phyloP scores from a whole-genome alignment of 495 filamentous ascomycete species.

The Penicillium argentinense region DNA sequence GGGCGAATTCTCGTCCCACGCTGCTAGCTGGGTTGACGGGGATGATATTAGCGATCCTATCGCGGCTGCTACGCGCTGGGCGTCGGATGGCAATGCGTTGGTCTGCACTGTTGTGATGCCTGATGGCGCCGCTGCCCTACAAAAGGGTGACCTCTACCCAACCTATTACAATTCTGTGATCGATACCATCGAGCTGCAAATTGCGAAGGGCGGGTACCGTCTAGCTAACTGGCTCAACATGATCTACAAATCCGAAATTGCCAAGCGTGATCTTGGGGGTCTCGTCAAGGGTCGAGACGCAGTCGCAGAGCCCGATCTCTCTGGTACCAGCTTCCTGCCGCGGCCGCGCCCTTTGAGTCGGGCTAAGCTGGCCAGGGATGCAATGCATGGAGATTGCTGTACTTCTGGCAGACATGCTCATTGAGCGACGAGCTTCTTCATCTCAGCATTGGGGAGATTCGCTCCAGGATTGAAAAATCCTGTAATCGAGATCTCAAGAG shows the following conservation, averaged over 20 bases:
- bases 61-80: constrained; percentile 51
- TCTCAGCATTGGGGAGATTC: too few species aligned
- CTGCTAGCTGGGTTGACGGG: constrained; percentile 50
- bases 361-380: constrained; percentile 22
- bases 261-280: constrained; percentile 13
- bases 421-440: too few species aligned
- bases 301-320: constrained; percentile 2
- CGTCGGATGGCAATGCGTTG: constrained; percentile 54
- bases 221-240: constrained; percentile 43
- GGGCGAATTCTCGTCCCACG: constrained; percentile 45
- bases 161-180: constrained; percentile 55
- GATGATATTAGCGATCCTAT: constrained; percentile 36
- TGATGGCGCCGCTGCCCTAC: constrained; percentile 20
- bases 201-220: constrained; percentile 74
- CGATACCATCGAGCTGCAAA: constrained; percentile 65
- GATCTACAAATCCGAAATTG: constrained; percentile 18
- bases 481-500: too few species aligned
- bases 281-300: constrained; percentile 3
- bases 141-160: constrained; percentile 37
- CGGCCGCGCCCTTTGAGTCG: constrained; percentile 16
- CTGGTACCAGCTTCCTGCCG: constrained; percentile 9
- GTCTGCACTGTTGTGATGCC: constrained; percentile 56
- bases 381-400: constrained; percentile 26
- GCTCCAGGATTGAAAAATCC: too few species aligned
- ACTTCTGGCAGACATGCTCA: constrained; percentile 12